These are phyloP conservation scores for Xylariaceae sp. DNA, from an alignment of 2,329 filamentous ascomycete species.

Conservation along the genomic window DNA sequence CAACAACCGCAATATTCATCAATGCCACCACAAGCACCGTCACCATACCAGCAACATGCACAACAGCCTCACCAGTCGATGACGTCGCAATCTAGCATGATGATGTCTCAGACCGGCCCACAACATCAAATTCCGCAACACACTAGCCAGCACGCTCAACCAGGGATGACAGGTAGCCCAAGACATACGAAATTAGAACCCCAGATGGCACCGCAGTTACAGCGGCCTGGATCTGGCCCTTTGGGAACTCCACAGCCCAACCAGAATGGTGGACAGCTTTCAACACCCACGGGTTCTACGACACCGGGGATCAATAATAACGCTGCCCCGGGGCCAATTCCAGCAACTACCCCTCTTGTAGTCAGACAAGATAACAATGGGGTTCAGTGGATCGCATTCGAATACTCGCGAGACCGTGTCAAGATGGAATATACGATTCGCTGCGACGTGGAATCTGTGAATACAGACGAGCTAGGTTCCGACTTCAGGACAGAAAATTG, in stretches of 20 bases:
- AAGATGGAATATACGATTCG: slow-evolving; percentile 99
- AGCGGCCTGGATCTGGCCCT: slow-evolving; percentile 60
- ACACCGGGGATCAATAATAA: slow-evolving; percentile 76
- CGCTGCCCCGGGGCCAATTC: slow-evolving; percentile 93
- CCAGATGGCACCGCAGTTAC: slow-evolving; percentile 66
- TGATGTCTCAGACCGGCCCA: slow-evolving; percentile 66
- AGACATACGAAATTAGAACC: slow-evolving; percentile 67
- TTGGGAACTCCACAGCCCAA: slow-evolving; percentile 53
- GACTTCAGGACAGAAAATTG: slow-evolving; percentile 99
- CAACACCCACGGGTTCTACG: slow-evolving; percentile 52
- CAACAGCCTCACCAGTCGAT: slow-evolving; percentile 63
- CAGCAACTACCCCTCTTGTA: slow-evolving; percentile 91
- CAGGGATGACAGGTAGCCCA: slow-evolving; percentile 65
- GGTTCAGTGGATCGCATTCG: slow-evolving; percentile 98
- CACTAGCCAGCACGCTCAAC: slow-evolving; percentile 60
- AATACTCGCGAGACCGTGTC: slow-evolving; percentile 94
- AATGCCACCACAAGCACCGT: slow-evolving; percentile 68
- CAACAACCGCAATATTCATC: slow-evolving; percentile 68
- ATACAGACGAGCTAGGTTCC: slow-evolving; percentile 79
- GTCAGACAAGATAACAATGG: slow-evolving; percentile 95
- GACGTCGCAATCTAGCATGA: slow-evolving; percentile 69
- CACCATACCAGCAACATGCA: slow-evolving; percentile 66
- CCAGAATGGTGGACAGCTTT: slow-evolving; percentile 51
- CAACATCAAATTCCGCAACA: slow-evolving; percentile 66
- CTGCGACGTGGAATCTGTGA: slow-evolving; percentile 96